These are phyloP conservation scores for Papilionanthe hybrid DNA, from an alignment of 116 monocot species.

Conservation along the genomic window DNA sequence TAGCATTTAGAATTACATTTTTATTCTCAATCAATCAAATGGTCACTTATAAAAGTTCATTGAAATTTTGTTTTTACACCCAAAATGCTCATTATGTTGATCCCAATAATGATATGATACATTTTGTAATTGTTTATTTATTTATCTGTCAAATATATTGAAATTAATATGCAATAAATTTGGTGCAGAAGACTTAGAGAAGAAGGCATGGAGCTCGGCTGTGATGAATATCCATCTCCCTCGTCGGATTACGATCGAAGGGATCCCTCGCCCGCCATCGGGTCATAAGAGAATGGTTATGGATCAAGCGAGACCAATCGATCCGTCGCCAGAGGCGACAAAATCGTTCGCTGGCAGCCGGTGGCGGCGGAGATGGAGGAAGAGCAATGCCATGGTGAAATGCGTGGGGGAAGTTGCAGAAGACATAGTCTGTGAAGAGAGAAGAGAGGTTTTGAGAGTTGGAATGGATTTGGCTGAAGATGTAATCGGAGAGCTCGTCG, in stretches of 20 bases:
- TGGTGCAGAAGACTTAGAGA: not conserved
- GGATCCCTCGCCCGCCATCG: not conserved
- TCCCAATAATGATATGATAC: too few relatives aligned
- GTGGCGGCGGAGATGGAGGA: constrained; percentile 4
- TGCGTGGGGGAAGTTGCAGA: constrained; percentile 53
- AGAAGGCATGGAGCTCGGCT: not conserved
- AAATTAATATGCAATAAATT: too few relatives aligned
- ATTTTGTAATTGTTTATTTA: too few relatives aligned
- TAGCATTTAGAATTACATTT: too few relatives aligned
- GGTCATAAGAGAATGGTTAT: not conserved
- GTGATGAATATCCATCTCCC: not conserved
- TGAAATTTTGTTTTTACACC: too few relatives aligned
- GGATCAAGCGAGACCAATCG: not conserved
- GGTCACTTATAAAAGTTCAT: too few relatives aligned
- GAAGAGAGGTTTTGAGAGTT: constrained; percentile 41
- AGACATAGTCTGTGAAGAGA: constrained; percentile 33
- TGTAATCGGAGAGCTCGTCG: constrained; percentile 51
- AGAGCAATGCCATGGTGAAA: constrained; percentile 49
- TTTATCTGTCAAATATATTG: too few relatives aligned
- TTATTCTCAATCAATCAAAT: too few relatives aligned
- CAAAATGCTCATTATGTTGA: too few relatives aligned
- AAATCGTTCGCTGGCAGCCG: not conserved
- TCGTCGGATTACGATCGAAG: constrained; percentile 22
- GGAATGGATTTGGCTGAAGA: constrained; percentile 39
- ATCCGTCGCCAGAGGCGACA: not conserved